phyloP scores from a whole-genome alignment of 306 rosid genomes.

The Amphicarpaea edgeworthii region DNA sequence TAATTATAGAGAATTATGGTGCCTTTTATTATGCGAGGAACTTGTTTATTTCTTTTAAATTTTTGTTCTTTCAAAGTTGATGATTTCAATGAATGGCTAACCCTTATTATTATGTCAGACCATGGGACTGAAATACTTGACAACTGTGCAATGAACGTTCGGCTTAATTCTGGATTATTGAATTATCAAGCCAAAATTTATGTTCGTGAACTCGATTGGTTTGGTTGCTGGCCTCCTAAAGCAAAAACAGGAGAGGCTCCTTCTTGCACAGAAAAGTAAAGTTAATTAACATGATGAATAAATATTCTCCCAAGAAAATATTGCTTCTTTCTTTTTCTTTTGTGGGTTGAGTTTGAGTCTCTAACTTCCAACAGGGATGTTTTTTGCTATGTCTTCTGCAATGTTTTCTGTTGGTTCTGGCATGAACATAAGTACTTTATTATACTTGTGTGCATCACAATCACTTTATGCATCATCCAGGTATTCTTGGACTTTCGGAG shows the following conservation, averaged over 20 bases:
- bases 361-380: too few species aligned
- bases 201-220: constrained; percentile 92
- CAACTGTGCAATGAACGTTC: constrained; percentile 79
- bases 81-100: constrained; percentile 25
- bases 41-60: constrained; percentile 9
- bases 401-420: constrained; percentile 16
- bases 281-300: constrained; percentile 11
- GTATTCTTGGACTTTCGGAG: constrained; percentile 73
- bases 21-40: not conserved
- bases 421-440: not conserved
- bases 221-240: constrained; percentile 79
- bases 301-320: constrained; percentile 14
- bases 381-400: constrained; percentile 19
- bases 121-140: constrained; percentile 78
- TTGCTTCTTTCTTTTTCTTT: constrained; percentile 25
- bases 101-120: constrained; percentile 60
- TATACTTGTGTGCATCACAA: constrained; percentile 23
- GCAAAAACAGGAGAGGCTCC: constrained; percentile 53
- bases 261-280: constrained; percentile 57
- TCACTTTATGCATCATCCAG: constrained; percentile 54
- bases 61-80: constrained; percentile 25
- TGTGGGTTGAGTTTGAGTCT: constrained; percentile 25
- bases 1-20: constrained; percentile 15
- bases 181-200: constrained; percentile 54
- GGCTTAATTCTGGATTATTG: constrained; percentile 67